Conservation (phyloP, 768 basidiomycete genomes). For the Psilocybe subaeruginosa region DNA sequence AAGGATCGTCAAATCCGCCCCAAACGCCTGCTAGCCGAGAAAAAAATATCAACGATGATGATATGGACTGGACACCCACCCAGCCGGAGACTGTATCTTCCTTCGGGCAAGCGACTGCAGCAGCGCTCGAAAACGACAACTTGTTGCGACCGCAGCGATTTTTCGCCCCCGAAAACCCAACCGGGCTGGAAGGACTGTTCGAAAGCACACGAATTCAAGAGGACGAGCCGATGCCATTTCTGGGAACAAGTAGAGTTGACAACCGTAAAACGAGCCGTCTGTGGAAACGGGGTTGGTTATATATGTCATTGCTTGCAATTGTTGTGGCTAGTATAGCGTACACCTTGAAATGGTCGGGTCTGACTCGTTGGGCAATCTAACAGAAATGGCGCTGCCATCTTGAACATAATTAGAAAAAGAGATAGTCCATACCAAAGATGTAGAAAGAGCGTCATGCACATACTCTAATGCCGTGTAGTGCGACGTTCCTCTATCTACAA, state of each 20-base stretch:
- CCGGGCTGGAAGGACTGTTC: conserved; percentile 74
- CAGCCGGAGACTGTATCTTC: conserved; percentile 29
- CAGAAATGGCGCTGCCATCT: background rate
- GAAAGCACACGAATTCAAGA: conserved; percentile 61
- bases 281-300: conserved; percentile 40
- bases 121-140: conserved; percentile 35
- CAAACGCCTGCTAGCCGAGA: conserved; percentile 9
- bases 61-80: conserved; percentile 72
- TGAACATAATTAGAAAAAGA: background rate
- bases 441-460: conserved; percentile 2
- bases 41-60: conserved; percentile 43
- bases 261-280: conserved; percentile 18
- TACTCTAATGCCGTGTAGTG: conserved; percentile 2
- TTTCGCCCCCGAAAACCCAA: conserved; percentile 78
- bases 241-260: conserved; percentile 5
- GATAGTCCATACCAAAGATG: conserved; percentile 2
- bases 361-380: conserved; percentile 10
- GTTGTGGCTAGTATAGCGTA: conserved; percentile 14
- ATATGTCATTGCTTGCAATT: conserved; percentile 29
- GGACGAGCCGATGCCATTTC: conserved; percentile 41
- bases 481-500: conserved; percentile 6
- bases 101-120: conserved; percentile 23
- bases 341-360: conserved; percentile 17
- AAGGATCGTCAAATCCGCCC: conserved; percentile 29
- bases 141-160: conserved; percentile 76